Evolutionary conservation across 2,329 filamentous ascomycete genomes (phyloP), one percentile per base, ranked within the genome.

Genomic region (Paecilomyces formosus): DNA sequence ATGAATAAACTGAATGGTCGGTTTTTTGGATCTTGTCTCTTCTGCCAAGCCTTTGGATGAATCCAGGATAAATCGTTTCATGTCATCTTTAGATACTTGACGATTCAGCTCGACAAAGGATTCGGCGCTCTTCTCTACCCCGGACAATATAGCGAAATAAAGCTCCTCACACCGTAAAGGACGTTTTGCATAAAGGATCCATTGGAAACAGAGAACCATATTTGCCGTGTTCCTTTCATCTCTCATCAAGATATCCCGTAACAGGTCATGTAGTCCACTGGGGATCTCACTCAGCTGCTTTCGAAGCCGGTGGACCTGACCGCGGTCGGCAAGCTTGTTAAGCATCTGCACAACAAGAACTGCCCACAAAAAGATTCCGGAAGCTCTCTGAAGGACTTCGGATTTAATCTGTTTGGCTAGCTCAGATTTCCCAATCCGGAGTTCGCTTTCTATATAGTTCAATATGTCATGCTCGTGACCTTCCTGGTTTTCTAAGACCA

Each of bases 141-240:
- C 71, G 30, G 70, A 62, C 52, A 71, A 57, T 11, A 80, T 59
- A 54, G 78, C 76, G 68, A 72, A 75, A 60, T 80, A 82, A 0
- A 82, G 71, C 60, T 85, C 76, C 0, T 73, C 62, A 0, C 69
- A 76, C 0, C 52, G 70, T 0, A 85, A 58, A 0, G 82, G 79
- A 0, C 68, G 61, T 7, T 66, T 70, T 0, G 83, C 73, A 24
- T 77, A 85, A 0, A 86, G 69, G 0, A 87, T 71, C 79, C 79
- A 86, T 21, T 80, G 75, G 0, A 86, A 60, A 30, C 78, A 83
- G 0, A 82, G 61, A 0, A 75, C 57, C 0, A 85, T 61, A 0
- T 74, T 68, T 0, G 78, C 68, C 53, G 69, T 68, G 4, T 82
- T 73, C 0, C 71, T 39, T 0, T 57, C 18, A 55, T 87, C 82